These are phyloP conservation scores for Populus davidiana DNA, from an alignment of 345 rosid genomes.

Conservation along the genomic window DNA sequence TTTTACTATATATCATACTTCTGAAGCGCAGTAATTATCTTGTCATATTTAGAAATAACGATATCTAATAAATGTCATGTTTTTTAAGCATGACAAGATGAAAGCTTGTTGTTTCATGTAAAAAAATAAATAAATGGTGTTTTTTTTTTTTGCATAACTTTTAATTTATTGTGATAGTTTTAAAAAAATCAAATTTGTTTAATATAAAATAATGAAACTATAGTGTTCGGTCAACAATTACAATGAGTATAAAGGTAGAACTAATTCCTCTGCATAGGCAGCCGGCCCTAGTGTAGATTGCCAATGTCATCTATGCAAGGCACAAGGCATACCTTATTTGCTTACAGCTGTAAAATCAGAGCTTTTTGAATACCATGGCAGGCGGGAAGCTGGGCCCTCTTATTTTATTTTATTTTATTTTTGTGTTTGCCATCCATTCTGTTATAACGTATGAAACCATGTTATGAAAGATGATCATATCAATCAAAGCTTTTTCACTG, in stretches of 20 bases:
- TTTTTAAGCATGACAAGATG: too few species aligned
- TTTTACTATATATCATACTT: too few species aligned
- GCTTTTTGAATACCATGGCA: neutral
- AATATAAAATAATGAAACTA: neutral
- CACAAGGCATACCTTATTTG: neutral
- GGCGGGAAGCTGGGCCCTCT: neutral
- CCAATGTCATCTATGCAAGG: neutral
- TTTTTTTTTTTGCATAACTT: too few species aligned
- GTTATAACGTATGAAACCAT: neutral
- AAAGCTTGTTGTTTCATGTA: too few species aligned
- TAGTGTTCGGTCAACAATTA: too few species aligned
- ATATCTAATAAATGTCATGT: too few species aligned
- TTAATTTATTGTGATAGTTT: too few species aligned
- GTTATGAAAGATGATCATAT: neutral
- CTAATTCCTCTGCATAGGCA: too few species aligned
- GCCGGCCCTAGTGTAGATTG: neutral
- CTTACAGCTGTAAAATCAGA: slow-evolving; percentile 12
- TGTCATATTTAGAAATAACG: too few species aligned
- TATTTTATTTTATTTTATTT: neutral
- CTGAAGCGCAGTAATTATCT: too few species aligned
- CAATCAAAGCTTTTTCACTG: neutral
- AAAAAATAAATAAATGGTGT: too few species aligned
- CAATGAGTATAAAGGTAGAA: too few species aligned
- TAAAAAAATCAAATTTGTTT: neutral
- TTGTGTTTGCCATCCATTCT: neutral